Base-by-base conservation (phyloP, 257 asterid species). In the Forsythia viridissima region DNA sequence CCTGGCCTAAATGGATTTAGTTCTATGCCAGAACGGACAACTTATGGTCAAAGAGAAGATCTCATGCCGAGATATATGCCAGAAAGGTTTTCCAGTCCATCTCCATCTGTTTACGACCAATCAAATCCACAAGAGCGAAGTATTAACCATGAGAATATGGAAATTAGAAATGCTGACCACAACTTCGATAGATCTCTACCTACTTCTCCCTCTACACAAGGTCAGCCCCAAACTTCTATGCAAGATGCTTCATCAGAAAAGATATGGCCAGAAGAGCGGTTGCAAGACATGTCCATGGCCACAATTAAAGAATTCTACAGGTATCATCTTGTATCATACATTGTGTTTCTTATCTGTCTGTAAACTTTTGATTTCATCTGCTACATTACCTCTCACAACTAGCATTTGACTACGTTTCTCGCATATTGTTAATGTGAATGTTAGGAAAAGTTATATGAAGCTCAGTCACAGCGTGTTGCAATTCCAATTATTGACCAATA, bases 291-390 rank as follows among this genome's bases (percentile, higher is more conserved):
- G 91, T 91, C 96, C 77, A 46, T 90, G 86, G 80, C 97, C 82
- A 80, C 98, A 61, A 91, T 93, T 72, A 91, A 82, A 84, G 98
- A 93, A 86, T 94, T 89, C 70, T 94, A 94, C 93, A 92, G 96
- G 98, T 92, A 86, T 79, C 52, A 37, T 77, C 65, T 40, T n/a
- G 55, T 74, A 36, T 78, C 66, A 57, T 57, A 48, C 59, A 2
- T 16, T 4, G 20, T 48, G 66, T 5, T 57, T 57, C 11, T 37
- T 41, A 73, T 39, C 65, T 57, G 30, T 16, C 11, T 6, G 11
- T 66, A 65, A 57, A 37, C 75, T 39, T 11, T 66, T 71, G n/a
- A 63, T 44, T 70, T 38, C 24, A 43, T 41, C 11, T 70, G 30
- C 24, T 55, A 18, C 30, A 18, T 36, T 70, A 40, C 71, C 36